Evolutionary conservation across 805 yeast genomes (phyloP), one percentile per base, ranked within the genome.

Genomic region (Spathaspora sp.): DNA sequence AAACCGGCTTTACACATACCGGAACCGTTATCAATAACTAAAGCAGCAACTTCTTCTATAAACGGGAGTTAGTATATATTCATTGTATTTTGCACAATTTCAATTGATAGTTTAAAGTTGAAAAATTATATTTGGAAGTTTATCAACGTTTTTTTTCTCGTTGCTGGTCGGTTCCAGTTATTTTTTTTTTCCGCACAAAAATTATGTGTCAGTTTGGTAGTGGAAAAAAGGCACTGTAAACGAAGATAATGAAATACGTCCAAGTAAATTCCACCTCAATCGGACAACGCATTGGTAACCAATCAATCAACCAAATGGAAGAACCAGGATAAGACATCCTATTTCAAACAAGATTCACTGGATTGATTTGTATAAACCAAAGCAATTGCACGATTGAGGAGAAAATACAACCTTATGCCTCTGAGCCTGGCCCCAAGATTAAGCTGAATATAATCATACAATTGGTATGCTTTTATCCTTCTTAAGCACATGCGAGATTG

Each of bases 1-100:
- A 92, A 94, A 80, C 99, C 99, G 93, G 99, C 99, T 78, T 94
- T 94, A 87, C 99, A 94, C 98, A 94, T 94, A 85, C 99, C 99
- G 73, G 99, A 94, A 82, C 99, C 99, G 81, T 93, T 93, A 78
- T 93, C 99, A 80, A 93, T 93, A 81, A 93, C 98, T 76, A 82
- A 76, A 66, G 77, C 76, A 64, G 77, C 77, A 62, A 73, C 77
- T 73, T 73, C 78, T 73, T 74, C 79, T 67, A 58, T 50, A 55
- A 46, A 40, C 19, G 31, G 31, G 38, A 43, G 66, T 63, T 64
- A 65, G 66, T 65, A 47, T 42, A 17, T 3, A 19, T 42, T 35
- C 40, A 35, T 35, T 35, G 40, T 35, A 9, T 35, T 35, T 7
- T 35, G 9, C 9, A 35, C 14, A 16, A 14, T 14, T 32, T 14